phyloP scores from a whole-genome alignment of 352 stramenopile genomes.

The Pythium apleroticum region DNA sequence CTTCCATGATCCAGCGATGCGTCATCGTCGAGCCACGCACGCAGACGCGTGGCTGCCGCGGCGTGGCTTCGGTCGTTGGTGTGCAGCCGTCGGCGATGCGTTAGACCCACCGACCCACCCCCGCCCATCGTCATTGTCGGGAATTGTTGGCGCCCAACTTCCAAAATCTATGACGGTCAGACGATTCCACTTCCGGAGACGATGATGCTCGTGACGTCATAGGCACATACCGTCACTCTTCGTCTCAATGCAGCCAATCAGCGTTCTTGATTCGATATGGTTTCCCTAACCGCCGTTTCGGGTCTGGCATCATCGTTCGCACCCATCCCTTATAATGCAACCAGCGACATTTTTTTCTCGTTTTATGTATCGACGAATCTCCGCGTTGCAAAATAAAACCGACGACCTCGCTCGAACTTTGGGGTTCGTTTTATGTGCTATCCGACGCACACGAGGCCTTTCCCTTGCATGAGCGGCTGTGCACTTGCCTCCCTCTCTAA shows the following conservation, averaged over 20 bases:
- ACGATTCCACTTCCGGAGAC: background rate
- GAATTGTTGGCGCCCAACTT: slow-evolving; percentile 3
- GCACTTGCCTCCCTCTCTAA: slow-evolving; percentile 30
- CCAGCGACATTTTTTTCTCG: background rate
- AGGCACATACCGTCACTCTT: slow-evolving; percentile 17
- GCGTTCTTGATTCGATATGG: background rate
- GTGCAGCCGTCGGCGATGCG: background rate
- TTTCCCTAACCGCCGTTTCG: background rate
- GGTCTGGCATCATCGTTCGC: background rate
- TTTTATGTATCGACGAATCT: background rate
- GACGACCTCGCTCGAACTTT: background rate
- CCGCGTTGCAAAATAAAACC: background rate
- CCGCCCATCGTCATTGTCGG: background rate
- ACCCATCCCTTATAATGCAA: background rate
- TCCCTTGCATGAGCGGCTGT: slow-evolving; percentile 6
- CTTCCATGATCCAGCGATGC: background rate
- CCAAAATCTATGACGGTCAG: background rate
- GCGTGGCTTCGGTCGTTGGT: background rate
- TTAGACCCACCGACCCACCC: background rate
- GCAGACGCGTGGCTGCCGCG: too few relatives aligned
- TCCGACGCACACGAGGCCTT: background rate
- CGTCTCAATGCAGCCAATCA: slow-evolving; percentile 15
- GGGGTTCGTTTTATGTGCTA: slow-evolving; percentile 14
- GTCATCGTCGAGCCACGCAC: background rate
- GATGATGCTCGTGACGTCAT: slow-evolving; percentile 29